phyloP scores from a whole-genome alignment of 164 flowering plant species.

The Pachysandra terminalis region DNA sequence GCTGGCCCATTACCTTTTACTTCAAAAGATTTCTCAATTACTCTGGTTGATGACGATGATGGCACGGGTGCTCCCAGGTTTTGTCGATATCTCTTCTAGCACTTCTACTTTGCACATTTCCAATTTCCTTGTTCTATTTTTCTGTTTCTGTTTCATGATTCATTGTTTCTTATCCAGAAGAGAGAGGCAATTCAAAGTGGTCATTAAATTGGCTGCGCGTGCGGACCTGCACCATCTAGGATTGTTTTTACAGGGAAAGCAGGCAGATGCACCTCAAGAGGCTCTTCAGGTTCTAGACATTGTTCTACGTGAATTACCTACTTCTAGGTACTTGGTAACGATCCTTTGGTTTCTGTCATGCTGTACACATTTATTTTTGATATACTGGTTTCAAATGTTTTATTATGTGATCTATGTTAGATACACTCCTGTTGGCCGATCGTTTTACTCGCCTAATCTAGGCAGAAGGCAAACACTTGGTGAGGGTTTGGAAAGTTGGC shows the following conservation, averaged over 20 bases:
- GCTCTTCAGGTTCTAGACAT: constrained; percentile 98
- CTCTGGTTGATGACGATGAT: constrained; percentile 81
- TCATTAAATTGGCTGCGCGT: constrained; percentile 85
- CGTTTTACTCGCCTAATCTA: constrained; percentile 84
- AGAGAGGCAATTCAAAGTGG: constrained; percentile 70
- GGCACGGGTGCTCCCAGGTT: constrained; percentile 68
- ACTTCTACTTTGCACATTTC: not conserved
- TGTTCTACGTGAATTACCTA: constrained; percentile 88
- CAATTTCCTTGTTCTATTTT: not conserved
- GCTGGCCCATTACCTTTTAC: constrained; percentile 94
- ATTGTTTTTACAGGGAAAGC: constrained; percentile 75
- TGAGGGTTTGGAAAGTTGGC: constrained; percentile 94
- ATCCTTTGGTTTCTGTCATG: not conserved
- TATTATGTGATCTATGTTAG: constrained; percentile 28
- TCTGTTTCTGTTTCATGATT: not conserved
- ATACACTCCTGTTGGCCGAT: constrained; percentile 78
- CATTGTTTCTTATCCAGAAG: constrained; percentile 41
- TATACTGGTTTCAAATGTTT: not conserved
- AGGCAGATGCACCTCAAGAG: constrained; percentile 97
- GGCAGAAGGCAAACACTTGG: constrained; percentile 81
- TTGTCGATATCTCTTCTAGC: not conserved
- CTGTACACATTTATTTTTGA: not conserved
- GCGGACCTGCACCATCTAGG: constrained; percentile 91
- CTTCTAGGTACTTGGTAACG: constrained; percentile 39
- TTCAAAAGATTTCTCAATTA: constrained; percentile 62